These are phyloP conservation scores for Candida germanica DNA, from an alignment of 805 yeast genomes.

Conservation along the genomic window DNA sequence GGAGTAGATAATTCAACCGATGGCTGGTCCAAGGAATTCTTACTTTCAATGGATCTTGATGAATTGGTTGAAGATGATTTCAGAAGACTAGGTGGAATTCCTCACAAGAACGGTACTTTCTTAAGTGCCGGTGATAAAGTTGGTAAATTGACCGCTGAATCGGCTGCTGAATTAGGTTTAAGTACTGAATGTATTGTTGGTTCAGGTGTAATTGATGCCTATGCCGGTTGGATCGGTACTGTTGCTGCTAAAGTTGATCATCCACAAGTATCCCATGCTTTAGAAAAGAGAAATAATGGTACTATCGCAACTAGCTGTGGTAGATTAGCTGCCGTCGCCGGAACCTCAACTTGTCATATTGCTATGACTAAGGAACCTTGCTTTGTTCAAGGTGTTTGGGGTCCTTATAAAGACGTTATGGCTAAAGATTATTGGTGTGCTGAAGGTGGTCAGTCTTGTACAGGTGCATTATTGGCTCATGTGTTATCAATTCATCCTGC, in stretches of 20 bases:
- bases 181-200: constrained; percentile 81
- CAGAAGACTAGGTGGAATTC: constrained; percentile 78
- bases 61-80: constrained; percentile 79
- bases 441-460: constrained; percentile 98
- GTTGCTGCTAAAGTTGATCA: constrained; percentile 86
- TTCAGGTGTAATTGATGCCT: constrained; percentile 95
- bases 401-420: constrained; percentile 92
- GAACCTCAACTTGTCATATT: constrained; percentile 96
- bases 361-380: constrained; percentile 80
- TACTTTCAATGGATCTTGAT: constrained; percentile 62
- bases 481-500: constrained; percentile 90
- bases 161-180: constrained; percentile 84
- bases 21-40: constrained; percentile 89
- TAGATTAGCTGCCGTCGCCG: constrained; percentile 95
- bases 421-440: constrained; percentile 93
- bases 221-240: constrained; percentile 98
- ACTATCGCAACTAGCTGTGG: constrained; percentile 64
- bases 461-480: constrained; percentile 91
- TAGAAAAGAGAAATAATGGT: constrained; percentile 39
- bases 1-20: constrained; percentile 84
- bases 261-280: constrained; percentile 46
- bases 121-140: constrained; percentile 87
- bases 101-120: constrained; percentile 67
- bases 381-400: constrained; percentile 97
- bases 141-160: constrained; percentile 60